Base-by-base conservation (phyloP, 2,329 filamentous ascomycete genomes). In the Paecilomyces fulvus region DNA sequence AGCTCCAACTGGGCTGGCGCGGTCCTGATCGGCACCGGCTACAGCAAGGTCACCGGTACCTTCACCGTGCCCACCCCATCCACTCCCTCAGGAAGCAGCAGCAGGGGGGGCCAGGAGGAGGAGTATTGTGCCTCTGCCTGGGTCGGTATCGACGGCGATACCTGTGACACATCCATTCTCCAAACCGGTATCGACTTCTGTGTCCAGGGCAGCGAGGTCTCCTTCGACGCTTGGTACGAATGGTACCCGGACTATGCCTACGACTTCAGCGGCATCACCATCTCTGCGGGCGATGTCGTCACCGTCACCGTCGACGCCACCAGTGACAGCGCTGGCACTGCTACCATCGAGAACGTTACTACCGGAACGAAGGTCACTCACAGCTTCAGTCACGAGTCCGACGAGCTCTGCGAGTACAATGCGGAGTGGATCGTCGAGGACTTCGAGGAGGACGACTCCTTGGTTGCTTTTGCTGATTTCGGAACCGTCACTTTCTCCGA, bases 391-490 rank as follows among this genome's bases (percentile, higher is more conserved):
- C 69, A 65, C 59, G 66, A 77, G 54, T 65, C 66, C 2, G 68
- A 67, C 3, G 33, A 56, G 14, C 75, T 84, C 3, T 81, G 80
- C 70, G 73, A 80, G 68, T 76, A 73, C 60, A 83, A 83, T 55
- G 82, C 81, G n/a, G 82, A 84, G 67, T 85, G 82, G 81, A 83
- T 84, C 60, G 80, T 83, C 11, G 80, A 83, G 70, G 79, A 80
- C 60, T 80, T 77, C 55, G 64, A 72, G 53, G 57, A 64, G 4
- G 63, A 65, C 54, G 59, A 60, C 37, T 67, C 67, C 2, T 67
- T 78, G 8, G 76, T 80, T 28, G 61, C 71, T 0, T 75, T 81
- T 53, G 75, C 73, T 37, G 62, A 79, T 64, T 80, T 80, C 59
- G 75, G 75, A 6, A 76, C 71, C 20, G 76, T 80, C 17, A 72